A percentile compares a stretch with the other conserved stretches of the same genome.
phyloP scores from a whole-genome alignment of 352 stramenopile species.

The Plasmopara muralis region DNA sequence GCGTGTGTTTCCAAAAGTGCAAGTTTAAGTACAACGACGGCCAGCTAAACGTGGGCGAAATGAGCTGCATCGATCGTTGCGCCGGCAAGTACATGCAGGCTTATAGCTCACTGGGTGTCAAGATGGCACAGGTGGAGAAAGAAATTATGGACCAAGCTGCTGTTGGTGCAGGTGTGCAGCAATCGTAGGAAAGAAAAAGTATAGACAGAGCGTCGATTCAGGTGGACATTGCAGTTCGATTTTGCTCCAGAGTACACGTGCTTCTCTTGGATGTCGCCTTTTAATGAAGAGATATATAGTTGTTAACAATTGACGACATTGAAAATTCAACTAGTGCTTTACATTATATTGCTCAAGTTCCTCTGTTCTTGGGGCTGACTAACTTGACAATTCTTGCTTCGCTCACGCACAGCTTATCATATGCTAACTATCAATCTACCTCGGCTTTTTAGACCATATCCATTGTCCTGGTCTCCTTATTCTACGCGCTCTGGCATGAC shows the following conservation, averaged over 20 bases:
- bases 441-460: slow-evolving; percentile 4
- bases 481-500: slow-evolving; percentile 16
- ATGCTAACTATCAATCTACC: neutral
- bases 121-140: slow-evolving; percentile 94
- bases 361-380: neutral
- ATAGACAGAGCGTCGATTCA: too few relatives aligned
- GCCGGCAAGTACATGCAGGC: slow-evolving; percentile 97
- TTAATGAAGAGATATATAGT: too few relatives aligned
- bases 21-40: slow-evolving; percentile 94
- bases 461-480: slow-evolving; percentile 9
- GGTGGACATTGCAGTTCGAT: too few relatives aligned
- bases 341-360: slow-evolving; percentile 15
- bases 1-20: slow-evolving; percentile 92
- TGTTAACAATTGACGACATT: neutral
- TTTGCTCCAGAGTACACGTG: too few relatives aligned
- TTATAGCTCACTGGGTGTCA: slow-evolving; percentile 91
- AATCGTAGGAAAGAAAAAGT: slow-evolving; percentile 17
- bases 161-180: slow-evolving; percentile 38
- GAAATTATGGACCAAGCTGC: slow-evolving; percentile 76
- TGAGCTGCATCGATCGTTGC: slow-evolving; percentile 97
- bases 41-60: slow-evolving; percentile 96
- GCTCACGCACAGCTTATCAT: too few relatives aligned
- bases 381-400: too few relatives aligned
- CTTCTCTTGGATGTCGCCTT: too few relatives aligned
- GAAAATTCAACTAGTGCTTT: slow-evolving; percentile 52